These are phyloP conservation scores for Penicillium subrubescens DNA, from an alignment of 495 filamentous ascomycete genomes.

Conservation along the genomic window DNA sequence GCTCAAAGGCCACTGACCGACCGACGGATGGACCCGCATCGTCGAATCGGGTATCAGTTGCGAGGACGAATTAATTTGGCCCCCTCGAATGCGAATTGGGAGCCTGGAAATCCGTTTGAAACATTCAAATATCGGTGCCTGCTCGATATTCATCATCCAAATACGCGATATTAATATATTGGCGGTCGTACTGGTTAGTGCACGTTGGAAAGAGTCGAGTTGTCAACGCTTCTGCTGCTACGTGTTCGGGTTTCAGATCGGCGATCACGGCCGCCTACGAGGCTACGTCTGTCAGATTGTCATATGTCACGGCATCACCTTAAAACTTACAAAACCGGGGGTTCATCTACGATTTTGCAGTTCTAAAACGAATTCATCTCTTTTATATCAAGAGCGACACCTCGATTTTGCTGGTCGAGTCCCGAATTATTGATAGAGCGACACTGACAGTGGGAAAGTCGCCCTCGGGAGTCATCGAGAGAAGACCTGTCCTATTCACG, in stretches of 20 bases:
- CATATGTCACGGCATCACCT: not conserved
- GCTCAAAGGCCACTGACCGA: not conserved
- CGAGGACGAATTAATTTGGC: conserved; percentile 3
- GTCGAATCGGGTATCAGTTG: conserved; percentile 13
- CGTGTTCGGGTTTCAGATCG: not conserved
- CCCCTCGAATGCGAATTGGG: not conserved
- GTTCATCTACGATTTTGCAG: not conserved
- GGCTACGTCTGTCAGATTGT: not conserved
- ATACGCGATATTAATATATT: not conserved
- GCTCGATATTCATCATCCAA: not conserved
- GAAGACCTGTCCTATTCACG: not conserved
- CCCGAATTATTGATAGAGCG: not conserved
- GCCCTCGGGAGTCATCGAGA: not conserved
- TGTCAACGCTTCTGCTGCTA: not conserved
- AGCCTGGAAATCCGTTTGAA: not conserved
- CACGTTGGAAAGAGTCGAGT: not conserved
- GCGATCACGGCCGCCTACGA: not conserved
- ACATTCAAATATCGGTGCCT: not conserved
- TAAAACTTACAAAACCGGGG: not conserved
- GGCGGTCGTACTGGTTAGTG: not conserved
- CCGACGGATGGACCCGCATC: not conserved
- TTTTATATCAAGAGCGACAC: too few species aligned
- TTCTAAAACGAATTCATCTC: not conserved
- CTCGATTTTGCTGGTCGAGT: not conserved
- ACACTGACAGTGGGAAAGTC: not conserved